Evolutionary conservation across 1,139 yeast species (phyloP).

Genomic region (Pichia terricola): DNA sequence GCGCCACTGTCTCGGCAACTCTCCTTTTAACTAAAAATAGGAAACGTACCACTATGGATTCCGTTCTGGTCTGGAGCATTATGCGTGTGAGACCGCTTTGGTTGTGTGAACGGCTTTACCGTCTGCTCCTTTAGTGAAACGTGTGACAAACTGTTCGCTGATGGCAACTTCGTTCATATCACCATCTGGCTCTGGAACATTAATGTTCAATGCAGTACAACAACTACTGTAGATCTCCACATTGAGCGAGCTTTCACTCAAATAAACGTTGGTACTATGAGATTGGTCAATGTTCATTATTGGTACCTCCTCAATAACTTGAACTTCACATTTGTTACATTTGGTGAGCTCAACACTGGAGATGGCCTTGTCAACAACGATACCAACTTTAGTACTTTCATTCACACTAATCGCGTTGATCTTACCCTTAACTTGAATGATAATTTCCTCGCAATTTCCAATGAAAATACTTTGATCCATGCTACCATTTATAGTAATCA

Average conservation of each 20-base stretch:
- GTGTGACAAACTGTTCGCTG: slow-evolving; percentile 83
- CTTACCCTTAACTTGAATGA: slow-evolving; percentile 83
- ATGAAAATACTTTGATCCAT: slow-evolving; percentile 85
- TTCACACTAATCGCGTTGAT: slow-evolving; percentile 81
- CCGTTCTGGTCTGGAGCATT: too few species aligned
- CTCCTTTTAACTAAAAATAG: too few species aligned
- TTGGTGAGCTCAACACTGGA: slow-evolving; percentile 86
- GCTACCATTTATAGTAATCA: slow-evolving; percentile 64
- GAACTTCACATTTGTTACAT: slow-evolving; percentile 73
- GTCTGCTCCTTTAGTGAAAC: slow-evolving; percentile 33
- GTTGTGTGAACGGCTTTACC: slow-evolving; percentile 25
- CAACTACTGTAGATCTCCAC: slow-evolving; percentile 77
- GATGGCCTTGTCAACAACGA: slow-evolving; percentile 75
- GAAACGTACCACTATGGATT: too few species aligned
- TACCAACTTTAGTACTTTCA: slow-evolving; percentile 60
- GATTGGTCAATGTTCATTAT: slow-evolving; percentile 81
- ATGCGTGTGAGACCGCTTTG: slow-evolving; percentile 32
- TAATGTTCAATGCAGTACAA: slow-evolving; percentile 75
- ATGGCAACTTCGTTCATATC: slow-evolving; percentile 69
- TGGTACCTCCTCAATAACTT: slow-evolving; percentile 71
- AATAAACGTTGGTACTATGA: slow-evolving; percentile 75
- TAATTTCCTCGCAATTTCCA: slow-evolving; percentile 64
- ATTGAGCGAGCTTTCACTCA: slow-evolving; percentile 58
- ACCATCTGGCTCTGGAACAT: slow-evolving; percentile 53
- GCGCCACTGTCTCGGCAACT: too few species aligned